phyloP scores from a whole-genome alignment of 176 grass and related monocot genomes.

The Panicum miliaceum region DNA sequence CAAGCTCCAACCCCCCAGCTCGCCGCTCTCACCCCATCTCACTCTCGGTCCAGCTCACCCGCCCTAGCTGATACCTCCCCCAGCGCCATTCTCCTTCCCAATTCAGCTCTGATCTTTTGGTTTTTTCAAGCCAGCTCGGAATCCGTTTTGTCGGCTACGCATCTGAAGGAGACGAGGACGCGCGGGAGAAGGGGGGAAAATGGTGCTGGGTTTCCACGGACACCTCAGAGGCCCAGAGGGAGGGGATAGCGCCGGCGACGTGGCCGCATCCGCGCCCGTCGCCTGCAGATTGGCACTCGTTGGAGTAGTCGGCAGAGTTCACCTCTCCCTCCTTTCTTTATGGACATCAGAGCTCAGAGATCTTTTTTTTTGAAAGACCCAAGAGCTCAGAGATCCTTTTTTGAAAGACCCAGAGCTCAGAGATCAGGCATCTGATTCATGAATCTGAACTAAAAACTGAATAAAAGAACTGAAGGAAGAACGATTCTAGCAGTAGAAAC shows the following conservation, averaged over 20 bases:
- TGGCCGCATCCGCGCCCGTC: slow-evolving; percentile 50
- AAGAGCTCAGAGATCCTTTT: no score
- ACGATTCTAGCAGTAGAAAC: no score
- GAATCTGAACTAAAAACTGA: no score
- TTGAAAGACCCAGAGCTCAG: no score
- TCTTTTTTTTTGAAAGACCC: no score
- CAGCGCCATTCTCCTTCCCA: not conserved
- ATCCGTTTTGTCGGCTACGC: not conserved
- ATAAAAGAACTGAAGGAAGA: no score
- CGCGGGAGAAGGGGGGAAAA: not conserved
- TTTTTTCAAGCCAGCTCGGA: not conserved
- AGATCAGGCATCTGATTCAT: no score
- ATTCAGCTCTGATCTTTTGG: not conserved
- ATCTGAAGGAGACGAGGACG: not conserved
- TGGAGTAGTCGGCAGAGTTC: no score
- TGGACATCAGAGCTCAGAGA: no score
- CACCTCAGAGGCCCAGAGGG: slow-evolving; percentile 29
- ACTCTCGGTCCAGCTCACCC: slow-evolving; percentile 24
- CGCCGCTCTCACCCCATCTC: not conserved
- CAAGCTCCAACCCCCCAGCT: not conserved
- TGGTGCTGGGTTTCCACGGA: slow-evolving; percentile 37
- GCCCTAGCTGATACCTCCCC: slow-evolving; percentile 28
- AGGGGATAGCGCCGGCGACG: slow-evolving; percentile 45
- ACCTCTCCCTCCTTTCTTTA: no score
- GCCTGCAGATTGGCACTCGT: slow-evolving; percentile 42